Conservation (phyloP, 208 protist genomes). For the Angomonas ambiguus region DNA sequence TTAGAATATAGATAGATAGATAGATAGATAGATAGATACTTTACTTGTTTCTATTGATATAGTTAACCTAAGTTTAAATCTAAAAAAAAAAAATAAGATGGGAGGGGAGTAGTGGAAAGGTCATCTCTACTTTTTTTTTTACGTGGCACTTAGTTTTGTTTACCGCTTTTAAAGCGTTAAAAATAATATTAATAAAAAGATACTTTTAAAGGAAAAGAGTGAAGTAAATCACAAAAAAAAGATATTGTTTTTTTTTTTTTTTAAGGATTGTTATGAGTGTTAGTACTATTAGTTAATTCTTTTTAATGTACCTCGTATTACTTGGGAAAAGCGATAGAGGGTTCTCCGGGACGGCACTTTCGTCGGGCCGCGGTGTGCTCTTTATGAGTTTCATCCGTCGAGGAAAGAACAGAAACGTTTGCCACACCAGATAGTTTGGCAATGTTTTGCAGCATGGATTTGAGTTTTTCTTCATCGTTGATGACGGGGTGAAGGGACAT, state of each 20-base stretch:
- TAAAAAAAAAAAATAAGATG: slow-evolving; percentile 1
- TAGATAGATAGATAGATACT: slow-evolving; percentile 36
- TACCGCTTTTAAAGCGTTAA: neutral
- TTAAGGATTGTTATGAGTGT: neutral
- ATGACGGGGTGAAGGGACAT: slow-evolving; percentile 57
- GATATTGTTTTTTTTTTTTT: slow-evolving; percentile 15
- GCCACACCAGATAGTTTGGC: slow-evolving; percentile 62
- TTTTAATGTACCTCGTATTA: neutral
- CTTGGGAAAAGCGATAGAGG: slow-evolving; percentile 50
- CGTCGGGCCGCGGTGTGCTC: slow-evolving; percentile 65
- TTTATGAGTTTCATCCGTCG: slow-evolving; percentile 47
- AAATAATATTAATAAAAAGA: neutral
- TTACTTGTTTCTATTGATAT: slow-evolving; percentile 15
- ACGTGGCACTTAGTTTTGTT: neutral
- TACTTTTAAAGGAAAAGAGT: neutral
- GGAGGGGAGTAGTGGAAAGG: neutral
- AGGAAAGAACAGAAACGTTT: slow-evolving; percentile 36
- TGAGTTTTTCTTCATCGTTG: slow-evolving; percentile 61
- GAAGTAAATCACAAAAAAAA: slow-evolving; percentile 3
- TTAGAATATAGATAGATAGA: neutral
- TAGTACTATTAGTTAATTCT: neutral
- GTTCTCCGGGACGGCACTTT: slow-evolving; percentile 75
- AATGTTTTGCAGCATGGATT: slow-evolving; percentile 42
- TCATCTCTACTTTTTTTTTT: no score
- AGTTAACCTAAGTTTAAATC: neutral